Base-by-base conservation (phyloP, 2,329 filamentous ascomycete genomes). In the Fusarium graminum region DNA sequence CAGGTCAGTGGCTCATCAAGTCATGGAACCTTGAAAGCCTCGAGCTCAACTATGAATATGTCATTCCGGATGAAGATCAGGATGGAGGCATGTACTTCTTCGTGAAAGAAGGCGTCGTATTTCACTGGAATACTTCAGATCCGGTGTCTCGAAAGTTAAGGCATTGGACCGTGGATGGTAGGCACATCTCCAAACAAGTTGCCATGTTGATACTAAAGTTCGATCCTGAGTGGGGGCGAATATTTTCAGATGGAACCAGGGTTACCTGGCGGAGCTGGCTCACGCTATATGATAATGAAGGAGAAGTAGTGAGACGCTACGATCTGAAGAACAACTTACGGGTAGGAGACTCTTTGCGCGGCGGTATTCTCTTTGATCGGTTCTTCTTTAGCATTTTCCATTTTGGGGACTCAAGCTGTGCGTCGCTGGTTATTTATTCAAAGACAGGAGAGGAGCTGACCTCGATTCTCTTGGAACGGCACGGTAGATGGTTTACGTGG, bases 361-460 rank as follows among this genome's bases (percentile, higher is more conserved):
- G 34, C 6, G 55, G 49, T 6, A 41, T 51, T 22, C 26, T 65
- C 6, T 43, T 56, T n/a, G 55, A 65, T 25, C 43, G 45, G 10
- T 65, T 65, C 50, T 34, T 66, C 32, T 62, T 57, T 7, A 39
- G 22, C 8, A 47, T 66, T 5, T 56, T 42, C 19, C 22, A 19
- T 12, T n/a, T 14, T 16, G 16, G 22, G 3, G 55, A 54, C 6
- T 16, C 4, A 7, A 19, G 30, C 11, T 10, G n/a, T 5, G 28
- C 39, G 13, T 42, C 43, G 9, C 6, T 65, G 25, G 26, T 34
- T 5, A 3, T 65, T n/a, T 49, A 44, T 13, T 29, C 62, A 1
- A 63, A 65, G 32, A 32, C 32, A 9, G 63, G 62, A 10, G 45
- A 66, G 22, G 30, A 45, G 13, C 22, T 65, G 30, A 17, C 19